These are phyloP conservation scores for Pezicula radicicola DNA, from an alignment of 2,329 filamentous ascomycete species.

Conservation along the genomic window DNA sequence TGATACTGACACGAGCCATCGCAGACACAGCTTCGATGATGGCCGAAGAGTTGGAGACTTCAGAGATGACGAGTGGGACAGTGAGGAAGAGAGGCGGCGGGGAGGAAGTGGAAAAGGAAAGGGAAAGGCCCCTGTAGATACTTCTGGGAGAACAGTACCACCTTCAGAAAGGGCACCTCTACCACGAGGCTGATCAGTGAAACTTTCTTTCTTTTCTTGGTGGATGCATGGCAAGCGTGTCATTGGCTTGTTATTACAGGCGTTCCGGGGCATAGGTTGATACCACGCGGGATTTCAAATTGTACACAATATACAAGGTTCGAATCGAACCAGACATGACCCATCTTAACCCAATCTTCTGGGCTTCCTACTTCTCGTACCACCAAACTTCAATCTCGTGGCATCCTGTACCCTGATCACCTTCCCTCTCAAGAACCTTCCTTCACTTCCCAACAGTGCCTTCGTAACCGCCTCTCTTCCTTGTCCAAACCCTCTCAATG, in stretches of 20 bases:
- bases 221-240: constrained; percentile 2
- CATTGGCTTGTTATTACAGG: constrained; percentile 15
- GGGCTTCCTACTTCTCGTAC: constrained; percentile 78
- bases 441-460: constrained; percentile 83
- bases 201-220: constrained; percentile 1
- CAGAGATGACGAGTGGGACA: constrained; percentile 36
- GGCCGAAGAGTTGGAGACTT: constrained; percentile 4
- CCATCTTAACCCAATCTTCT: constrained; percentile 61
- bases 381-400: constrained; percentile 93
- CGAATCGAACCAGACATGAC: not conserved
- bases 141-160: constrained; percentile 48
- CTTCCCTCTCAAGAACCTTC: constrained; percentile 68
- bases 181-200: constrained; percentile 15
- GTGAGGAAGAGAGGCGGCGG: constrained; percentile 41
- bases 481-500: constrained; percentile 79
- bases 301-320: constrained; percentile 17
- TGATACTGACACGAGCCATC: constrained; percentile 20
- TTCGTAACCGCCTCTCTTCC: constrained; percentile 90
- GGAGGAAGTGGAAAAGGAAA: constrained; percentile 29
- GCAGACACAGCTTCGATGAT: constrained; percentile 25
- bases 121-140: constrained; percentile 39
- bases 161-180: constrained; percentile 49
- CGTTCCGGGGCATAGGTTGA: constrained; percentile 12
- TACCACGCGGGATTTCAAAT: constrained; percentile 14
- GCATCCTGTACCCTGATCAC: constrained; percentile 80